phyloP scores from a whole-genome alignment of 148 eudicot species.

The Rhododendron ovatum region DNA sequence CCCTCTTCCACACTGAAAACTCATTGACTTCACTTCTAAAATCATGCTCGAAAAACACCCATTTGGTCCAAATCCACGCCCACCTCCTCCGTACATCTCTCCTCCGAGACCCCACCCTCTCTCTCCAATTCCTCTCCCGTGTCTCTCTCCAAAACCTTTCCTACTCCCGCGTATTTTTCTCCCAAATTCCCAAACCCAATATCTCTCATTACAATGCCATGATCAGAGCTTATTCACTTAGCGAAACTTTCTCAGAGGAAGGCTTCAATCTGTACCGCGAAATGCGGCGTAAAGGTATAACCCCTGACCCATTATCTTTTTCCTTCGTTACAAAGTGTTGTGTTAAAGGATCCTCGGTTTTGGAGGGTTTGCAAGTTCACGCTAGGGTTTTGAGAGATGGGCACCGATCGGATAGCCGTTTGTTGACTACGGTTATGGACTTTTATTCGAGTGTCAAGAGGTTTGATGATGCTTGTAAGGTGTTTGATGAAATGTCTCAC shows the following conservation, averaged over 20 bases:
- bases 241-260: constrained; percentile 8
- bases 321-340: constrained; percentile 46
- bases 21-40: constrained; percentile 29
- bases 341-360: constrained; percentile 21
- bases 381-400: constrained; percentile 46
- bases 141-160: constrained; percentile 15
- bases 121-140: constrained; percentile 35
- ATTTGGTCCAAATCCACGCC: constrained; percentile 53
- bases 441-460: constrained; percentile 35
- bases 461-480: constrained; percentile 42
- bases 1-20: constrained; percentile 7
- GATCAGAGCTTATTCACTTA: constrained; percentile 32
- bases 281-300: constrained; percentile 26
- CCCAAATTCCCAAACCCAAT: constrained; percentile 29
- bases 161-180: constrained; percentile 27
- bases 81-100: constrained; percentile 37
- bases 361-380: constrained; percentile 53
- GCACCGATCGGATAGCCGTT: constrained; percentile 31
- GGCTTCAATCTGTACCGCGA: constrained; percentile 31
- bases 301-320: constrained; percentile 25
- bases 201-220: constrained; percentile 36
- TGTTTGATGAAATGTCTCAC: constrained; percentile 58
- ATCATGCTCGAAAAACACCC: constrained; percentile 30
- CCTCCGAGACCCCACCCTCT: constrained; percentile 29
- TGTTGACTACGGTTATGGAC: constrained; percentile 58